Evolutionary conservation across 2,329 filamentous ascomycete genomes (phyloP).

Genomic region (Xylariaceae sp.): DNA sequence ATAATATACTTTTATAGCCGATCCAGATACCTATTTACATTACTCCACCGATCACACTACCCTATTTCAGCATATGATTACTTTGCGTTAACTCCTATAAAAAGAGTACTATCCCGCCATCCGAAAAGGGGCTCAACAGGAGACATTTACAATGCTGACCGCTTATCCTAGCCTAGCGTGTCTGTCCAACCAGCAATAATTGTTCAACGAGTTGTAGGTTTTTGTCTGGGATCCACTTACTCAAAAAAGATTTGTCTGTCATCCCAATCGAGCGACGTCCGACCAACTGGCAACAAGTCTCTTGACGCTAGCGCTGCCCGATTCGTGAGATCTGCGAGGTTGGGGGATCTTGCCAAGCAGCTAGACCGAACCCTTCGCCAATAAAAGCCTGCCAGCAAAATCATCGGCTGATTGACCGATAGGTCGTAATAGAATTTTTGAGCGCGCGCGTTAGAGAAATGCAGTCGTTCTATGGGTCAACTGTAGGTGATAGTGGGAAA

Average conservation of each 20-base stretch:
- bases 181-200: too few relatives aligned
- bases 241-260: constrained; percentile 9
- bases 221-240: constrained; percentile 5
- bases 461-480: constrained; percentile 7
- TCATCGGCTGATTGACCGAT: constrained; percentile 3
- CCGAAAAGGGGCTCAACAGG: too few relatives aligned
- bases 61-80: too few relatives aligned
- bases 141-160: too few relatives aligned
- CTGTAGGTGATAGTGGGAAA: background rate
- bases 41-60: too few relatives aligned
- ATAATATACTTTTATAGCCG: too few relatives aligned
- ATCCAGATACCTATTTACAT: too few relatives aligned
- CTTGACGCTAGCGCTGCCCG: constrained; percentile 5
- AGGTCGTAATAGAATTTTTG: constrained; percentile 3
- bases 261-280: constrained; percentile 7
- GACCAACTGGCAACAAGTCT: constrained; percentile 7
- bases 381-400: constrained; percentile 22
- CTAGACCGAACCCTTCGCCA: constrained; percentile 7
- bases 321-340: constrained; percentile 19
- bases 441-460: background rate
- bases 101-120: too few relatives aligned
- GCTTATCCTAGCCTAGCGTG: too few relatives aligned
- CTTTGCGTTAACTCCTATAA: too few relatives aligned
- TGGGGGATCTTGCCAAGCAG: constrained; percentile 19
- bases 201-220: background rate